A percentile compares a stretch with the other conserved stretches of the same genome.
These are phyloP conservation scores for Metarhizium sp. DNA, from an alignment of 2,329 filamentous ascomycete species.

Conservation along the genomic window DNA sequence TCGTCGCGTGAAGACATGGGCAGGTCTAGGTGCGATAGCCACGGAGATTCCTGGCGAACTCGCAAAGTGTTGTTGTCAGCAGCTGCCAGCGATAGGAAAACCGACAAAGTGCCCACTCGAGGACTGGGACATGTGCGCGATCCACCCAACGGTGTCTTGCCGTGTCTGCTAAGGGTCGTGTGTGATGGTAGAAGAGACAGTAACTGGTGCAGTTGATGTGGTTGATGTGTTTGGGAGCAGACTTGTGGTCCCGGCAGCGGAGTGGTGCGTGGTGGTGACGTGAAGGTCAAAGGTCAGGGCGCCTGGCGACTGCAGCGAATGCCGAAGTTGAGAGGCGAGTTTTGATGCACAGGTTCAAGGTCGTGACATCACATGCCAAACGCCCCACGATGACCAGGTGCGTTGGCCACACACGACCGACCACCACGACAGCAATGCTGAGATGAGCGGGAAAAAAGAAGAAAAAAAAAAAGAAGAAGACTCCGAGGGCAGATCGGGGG, in stretches of 20 bases:
- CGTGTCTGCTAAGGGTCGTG: too few species aligned
- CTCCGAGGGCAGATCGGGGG: not conserved
- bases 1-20: slow-evolving; percentile 31
- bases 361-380: slow-evolving; percentile 6
- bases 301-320: not conserved
- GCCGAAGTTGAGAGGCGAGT: not conserved
- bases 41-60: slow-evolving; percentile 31
- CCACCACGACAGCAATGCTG: too few species aligned
- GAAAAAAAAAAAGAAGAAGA: not conserved
- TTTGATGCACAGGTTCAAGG: not conserved
- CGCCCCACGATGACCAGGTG: not conserved
- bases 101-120: not conserved
- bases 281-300: not conserved
- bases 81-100: slow-evolving; percentile 6
- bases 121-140: not conserved
- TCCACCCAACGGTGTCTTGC: not conserved
- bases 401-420: not conserved
- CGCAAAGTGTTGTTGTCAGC: slow-evolving; percentile 1
- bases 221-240: not conserved
- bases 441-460: too few species aligned
- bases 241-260: not conserved
- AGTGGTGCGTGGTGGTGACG: not conserved
- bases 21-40: slow-evolving; percentile 37
- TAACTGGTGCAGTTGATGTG: too few species aligned
- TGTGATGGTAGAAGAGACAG: too few species aligned